Base-by-base conservation (phyloP, 2,329 filamentous ascomycete species). In the Tricladium varicosporioides region DNA sequence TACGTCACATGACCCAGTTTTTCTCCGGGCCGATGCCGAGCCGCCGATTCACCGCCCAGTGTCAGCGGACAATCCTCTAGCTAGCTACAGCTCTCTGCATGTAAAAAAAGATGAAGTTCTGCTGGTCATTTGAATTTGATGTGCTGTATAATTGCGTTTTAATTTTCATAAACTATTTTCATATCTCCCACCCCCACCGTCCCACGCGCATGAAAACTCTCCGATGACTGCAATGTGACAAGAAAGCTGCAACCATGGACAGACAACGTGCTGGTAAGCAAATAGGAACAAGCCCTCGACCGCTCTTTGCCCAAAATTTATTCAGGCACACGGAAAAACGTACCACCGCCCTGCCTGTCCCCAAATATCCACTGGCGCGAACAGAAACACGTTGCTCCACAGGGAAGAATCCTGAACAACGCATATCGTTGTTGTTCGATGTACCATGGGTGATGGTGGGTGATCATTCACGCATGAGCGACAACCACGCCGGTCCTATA, bases 321-420 rank as follows among this genome's bases (percentile, higher is more conserved):
- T 54, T 32, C 51, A 54, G 22, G 15, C 18, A 19, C 22, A 27
- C 50, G 54, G 54, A 57, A 19, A 19, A 57, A 49, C 13, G 11
- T 43, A n/a, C 50, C 27, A 33, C 55, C 46, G 36, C 14, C 42
- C 15, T 7, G 22, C 19, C 13, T 14, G 10, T 40, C 44, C 14
- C 19, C 40, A 40, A 50, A 19, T 45, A 36, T 22, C 36, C 36
- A 18, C 19, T 40, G 53, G 58, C 53, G 62, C 46, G 50, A 54
- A 46, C 49, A 60, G 61, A 65, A 64, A 65, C 59, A 61, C 59
- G 58, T 62, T 47, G 56, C 57, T 62, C 52, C 53, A 59, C 48
- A 46, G 46, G 49, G 32, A 27, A 36, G 36, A 33, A 54, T 42
- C 54, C 52, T 42, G 46, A 53, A 57, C 58, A 60, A 54, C 58